phyloP scores from a whole-genome alignment of 345 rosid species.

The Carallia brachiata region DNA sequence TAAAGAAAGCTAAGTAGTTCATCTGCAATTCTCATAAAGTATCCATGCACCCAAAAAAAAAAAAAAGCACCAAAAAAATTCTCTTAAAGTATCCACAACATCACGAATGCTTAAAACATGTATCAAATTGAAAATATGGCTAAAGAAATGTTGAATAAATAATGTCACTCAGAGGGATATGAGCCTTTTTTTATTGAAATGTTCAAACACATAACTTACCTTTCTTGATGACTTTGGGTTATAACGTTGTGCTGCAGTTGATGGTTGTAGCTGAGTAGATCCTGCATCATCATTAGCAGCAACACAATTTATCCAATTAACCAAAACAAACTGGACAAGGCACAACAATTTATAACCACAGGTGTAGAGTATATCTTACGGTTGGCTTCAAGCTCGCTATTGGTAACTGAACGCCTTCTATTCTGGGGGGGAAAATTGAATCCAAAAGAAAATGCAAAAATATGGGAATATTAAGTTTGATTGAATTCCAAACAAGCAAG shows the following conservation, averaged over 20 bases:
- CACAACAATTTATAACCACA: neutral
- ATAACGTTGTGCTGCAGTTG: conserved; percentile 48
- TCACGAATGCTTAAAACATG: neutral
- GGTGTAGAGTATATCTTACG: conserved; percentile 41
- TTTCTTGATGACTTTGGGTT: conserved; percentile 56
- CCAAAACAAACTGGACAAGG: neutral
- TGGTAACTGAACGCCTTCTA: conserved; percentile 28
- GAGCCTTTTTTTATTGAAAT: neutral
- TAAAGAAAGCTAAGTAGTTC: no score
- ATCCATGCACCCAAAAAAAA: no score
- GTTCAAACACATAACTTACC: conserved; percentile 32
- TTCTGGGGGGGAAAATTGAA: conserved; percentile 30
- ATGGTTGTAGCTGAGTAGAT: conserved; percentile 30
- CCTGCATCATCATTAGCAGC: conserved; percentile 39
- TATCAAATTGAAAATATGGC: neutral
- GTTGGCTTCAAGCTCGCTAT: conserved; percentile 34
- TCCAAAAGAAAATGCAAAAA: conserved; percentile 7
- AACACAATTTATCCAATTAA: conserved; percentile 2
- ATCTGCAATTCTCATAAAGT: no score
- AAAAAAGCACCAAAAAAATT: no score
- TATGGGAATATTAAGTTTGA: no score
- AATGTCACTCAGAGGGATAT: neutral
- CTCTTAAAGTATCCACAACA: no score
- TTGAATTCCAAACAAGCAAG: neutral
- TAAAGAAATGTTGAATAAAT: neutral